Evolutionary conservation across 2,329 filamentous ascomycete genomes (phyloP).

Genomic region (Cladophialophora psammophila): DNA sequence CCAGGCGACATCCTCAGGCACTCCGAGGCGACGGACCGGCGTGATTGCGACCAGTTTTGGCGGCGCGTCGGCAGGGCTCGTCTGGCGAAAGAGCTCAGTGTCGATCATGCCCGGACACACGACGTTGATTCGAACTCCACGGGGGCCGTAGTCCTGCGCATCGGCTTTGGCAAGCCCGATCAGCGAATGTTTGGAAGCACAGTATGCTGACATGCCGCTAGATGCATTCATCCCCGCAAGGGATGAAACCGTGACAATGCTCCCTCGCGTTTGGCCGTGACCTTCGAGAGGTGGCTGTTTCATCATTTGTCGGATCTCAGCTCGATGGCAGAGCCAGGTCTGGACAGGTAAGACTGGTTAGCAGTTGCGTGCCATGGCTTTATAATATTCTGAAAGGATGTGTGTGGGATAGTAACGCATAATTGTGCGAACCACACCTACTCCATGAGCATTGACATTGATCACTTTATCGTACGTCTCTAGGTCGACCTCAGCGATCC

Average conservation of each 20-base stretch:
- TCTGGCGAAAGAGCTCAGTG: slow-evolving; percentile 18
- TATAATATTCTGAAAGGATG: too few species aligned
- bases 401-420: too few species aligned
- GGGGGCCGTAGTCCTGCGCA: slow-evolving; percentile 45
- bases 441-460: slow-evolving; percentile 62
- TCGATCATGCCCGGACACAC: slow-evolving; percentile 55
- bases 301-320: slow-evolving; percentile 56
- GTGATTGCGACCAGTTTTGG: slow-evolving; percentile 10
- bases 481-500: slow-evolving; percentile 56
- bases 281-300: slow-evolving; percentile 49
- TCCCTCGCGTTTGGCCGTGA: slow-evolving; percentile 49
- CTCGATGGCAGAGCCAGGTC: slow-evolving; percentile 56
- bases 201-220: slow-evolving; percentile 50
- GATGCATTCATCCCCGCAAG: slow-evolving; percentile 58
- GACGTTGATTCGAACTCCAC: slow-evolving; percentile 49
- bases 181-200: slow-evolving; percentile 52
- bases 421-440: neutral
- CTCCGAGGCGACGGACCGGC: slow-evolving; percentile 2
- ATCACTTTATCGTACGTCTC: slow-evolving; percentile 62
- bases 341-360: neutral
- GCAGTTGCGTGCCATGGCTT: too few species aligned
- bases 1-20: slow-evolving; percentile 8
- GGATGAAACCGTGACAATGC: slow-evolving; percentile 62
- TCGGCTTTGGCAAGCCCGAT: slow-evolving; percentile 54
- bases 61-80: slow-evolving; percentile 19